Conservation (phyloP, 805 yeast genomes). For the Kregervanrija pseudodelftensis region DNA sequence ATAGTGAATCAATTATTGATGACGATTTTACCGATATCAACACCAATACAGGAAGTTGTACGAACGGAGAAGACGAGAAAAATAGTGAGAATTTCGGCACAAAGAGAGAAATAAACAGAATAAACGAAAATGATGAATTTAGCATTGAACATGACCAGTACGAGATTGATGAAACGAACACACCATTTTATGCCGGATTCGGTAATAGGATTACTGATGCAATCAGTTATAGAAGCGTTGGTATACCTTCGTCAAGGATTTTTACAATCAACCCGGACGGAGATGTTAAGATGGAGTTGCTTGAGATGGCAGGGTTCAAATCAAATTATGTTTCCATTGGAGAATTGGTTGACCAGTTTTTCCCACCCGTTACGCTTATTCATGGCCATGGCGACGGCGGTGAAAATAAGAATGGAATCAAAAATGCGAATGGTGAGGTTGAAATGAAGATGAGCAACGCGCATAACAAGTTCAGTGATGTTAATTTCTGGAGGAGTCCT, state of each 20-base stretch:
- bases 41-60: constrained; percentile 7
- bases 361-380: constrained; percentile 64
- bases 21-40: constrained; percentile 15
- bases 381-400: neutral
- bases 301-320: constrained; percentile 88
- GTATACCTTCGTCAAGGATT: constrained; percentile 88
- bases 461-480: constrained; percentile 71
- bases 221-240: constrained; percentile 85
- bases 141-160: neutral
- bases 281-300: constrained; percentile 93
- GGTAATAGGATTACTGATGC: constrained; percentile 98
- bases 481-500: constrained; percentile 89
- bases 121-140: neutral
- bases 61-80: neutral
- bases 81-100: too few species aligned
- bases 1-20: constrained; percentile 1
- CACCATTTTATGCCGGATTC: constrained; percentile 96
- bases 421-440: neutral
- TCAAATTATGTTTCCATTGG: constrained; percentile 84
- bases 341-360: constrained; percentile 93
- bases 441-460: constrained; percentile 19
- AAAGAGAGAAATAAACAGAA: neutral
- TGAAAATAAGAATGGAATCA: neutral
- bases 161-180: constrained; percentile 19
- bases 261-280: constrained; percentile 96